Percentiles rank a stretch among this genome's conserved stretches.
Evolutionary conservation across 257 asterid genomes (phyloP).

Genomic region (Solanum lignicaule): DNA sequence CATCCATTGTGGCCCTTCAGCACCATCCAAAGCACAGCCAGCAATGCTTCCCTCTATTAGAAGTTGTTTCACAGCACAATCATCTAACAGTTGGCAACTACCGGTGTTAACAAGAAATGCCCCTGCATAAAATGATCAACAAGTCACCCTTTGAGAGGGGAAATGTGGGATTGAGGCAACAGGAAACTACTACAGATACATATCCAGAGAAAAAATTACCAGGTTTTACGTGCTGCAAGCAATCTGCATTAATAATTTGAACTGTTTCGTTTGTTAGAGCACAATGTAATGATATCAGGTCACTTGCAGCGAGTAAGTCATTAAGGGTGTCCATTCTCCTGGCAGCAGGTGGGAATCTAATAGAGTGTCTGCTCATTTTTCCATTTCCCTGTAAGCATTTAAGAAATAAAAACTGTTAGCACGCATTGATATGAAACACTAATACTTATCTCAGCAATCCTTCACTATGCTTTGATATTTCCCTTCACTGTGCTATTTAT

Average conservation of each 20-base stretch:
- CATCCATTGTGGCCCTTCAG: slow-evolving; percentile 99
- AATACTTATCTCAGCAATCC: background rate
- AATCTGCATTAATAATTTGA: slow-evolving; percentile 83
- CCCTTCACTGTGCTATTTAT: background rate
- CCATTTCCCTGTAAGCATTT: slow-evolving; percentile 47
- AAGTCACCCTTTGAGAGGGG: slow-evolving; percentile 15
- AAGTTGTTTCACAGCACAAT: slow-evolving; percentile 98
- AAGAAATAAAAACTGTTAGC: background rate
- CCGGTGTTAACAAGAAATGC: slow-evolving; percentile 99
- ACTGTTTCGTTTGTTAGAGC: slow-evolving; percentile 76
- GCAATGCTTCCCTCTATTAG: slow-evolving; percentile 93
- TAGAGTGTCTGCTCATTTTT: slow-evolving; percentile 46
- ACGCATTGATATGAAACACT: background rate
- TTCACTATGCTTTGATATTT: background rate
- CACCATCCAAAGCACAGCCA: slow-evolving; percentile 99
- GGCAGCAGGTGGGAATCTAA: slow-evolving; percentile 82
- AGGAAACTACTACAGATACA: background rate
- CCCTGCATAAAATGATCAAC: slow-evolving; percentile 42
- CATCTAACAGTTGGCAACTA: slow-evolving; percentile 95
- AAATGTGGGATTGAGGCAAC: background rate
- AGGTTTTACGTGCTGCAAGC: slow-evolving; percentile 89
- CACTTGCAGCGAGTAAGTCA: slow-evolving; percentile 98
- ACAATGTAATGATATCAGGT: slow-evolving; percentile 87
- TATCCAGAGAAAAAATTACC: slow-evolving; percentile 27
- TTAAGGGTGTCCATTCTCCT: slow-evolving; percentile 98